A percentile compares a stretch with the other conserved stretches of the same genome.
phyloP scores from a whole-genome alignment of 23 red algal genomes.

The Gracilariopsis chorda region DNA sequence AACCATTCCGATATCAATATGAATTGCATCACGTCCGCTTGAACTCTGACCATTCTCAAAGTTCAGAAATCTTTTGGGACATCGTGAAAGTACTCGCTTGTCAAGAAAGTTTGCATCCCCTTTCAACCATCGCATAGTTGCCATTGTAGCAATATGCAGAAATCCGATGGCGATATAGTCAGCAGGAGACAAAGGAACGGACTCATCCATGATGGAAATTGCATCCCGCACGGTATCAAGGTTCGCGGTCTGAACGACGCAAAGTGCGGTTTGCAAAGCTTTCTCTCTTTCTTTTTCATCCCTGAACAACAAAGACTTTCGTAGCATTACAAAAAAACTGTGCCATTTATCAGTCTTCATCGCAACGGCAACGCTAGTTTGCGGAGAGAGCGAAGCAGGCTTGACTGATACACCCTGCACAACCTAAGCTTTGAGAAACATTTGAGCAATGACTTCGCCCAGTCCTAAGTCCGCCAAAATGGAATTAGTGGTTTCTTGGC shows the following conservation, averaged over 20 bases:
- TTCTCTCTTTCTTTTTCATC: neutral
- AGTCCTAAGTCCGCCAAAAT: conserved; percentile 2
- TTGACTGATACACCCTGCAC: neutral
- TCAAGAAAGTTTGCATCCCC: neutral
- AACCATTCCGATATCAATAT: conserved; percentile 41
- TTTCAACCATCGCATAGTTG: conserved; percentile 28
- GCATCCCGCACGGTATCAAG: neutral
- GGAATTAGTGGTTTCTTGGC: neutral
- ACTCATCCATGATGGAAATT: conserved; percentile 20
- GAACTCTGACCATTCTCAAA: neutral
- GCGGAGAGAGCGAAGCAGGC: neutral
- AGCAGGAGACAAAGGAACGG: neutral
- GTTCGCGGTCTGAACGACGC: neutral
- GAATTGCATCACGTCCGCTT: neutral
- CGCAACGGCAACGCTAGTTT: conserved; percentile 7
- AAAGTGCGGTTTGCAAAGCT: conserved; percentile 2
- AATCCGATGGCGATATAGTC: conserved; percentile 33
- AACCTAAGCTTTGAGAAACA: conserved; percentile 3
- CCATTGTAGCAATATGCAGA: neutral
- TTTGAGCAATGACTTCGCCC: neutral
- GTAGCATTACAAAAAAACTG: conserved; percentile 21
- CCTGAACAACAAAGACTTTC: conserved; percentile 39
- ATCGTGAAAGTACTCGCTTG: conserved; percentile 15
- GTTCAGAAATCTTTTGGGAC: conserved; percentile 18
- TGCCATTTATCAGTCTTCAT: neutral